phyloP scores from a whole-genome alignment of 116 monocot species.

The Papilionanthe hybrid region DNA sequence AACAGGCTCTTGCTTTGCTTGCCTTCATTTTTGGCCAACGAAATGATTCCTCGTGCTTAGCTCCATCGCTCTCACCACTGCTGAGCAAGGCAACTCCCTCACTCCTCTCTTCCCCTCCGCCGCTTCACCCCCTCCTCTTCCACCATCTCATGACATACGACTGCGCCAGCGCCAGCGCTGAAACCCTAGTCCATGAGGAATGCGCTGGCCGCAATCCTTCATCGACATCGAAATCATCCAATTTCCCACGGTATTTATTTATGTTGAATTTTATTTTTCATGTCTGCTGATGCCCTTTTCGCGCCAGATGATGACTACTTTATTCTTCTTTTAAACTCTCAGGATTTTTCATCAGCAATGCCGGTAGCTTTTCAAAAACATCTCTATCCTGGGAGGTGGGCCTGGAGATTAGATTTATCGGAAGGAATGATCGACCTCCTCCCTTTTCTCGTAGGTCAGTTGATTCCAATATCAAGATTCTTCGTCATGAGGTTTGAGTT shows the following conservation, averaged over 20 bases:
- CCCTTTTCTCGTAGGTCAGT: constrained; percentile 7
- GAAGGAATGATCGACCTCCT: not conserved
- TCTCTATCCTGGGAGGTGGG: not conserved
- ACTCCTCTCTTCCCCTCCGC: not conserved
- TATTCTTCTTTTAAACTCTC: not conserved
- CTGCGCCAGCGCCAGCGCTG: not conserved
- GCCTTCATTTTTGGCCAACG: too few relatives aligned
- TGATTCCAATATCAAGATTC: not conserved
- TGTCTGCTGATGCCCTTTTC: not conserved
- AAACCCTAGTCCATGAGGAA: constrained; percentile 13
- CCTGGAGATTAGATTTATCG: not conserved
- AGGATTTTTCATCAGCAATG: constrained; percentile 10
- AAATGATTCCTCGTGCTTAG: too few relatives aligned
- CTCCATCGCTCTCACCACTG: too few relatives aligned
- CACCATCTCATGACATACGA: constrained; percentile 8
- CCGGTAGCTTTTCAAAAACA: constrained; percentile 1
- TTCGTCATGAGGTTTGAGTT: not conserved
- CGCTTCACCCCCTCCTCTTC: not conserved
- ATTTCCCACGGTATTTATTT: constrained; percentile 8
- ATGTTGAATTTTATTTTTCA: constrained; percentile 1
- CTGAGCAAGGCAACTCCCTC: not conserved
- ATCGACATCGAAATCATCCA: constrained; percentile 3
- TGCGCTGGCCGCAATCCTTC: constrained; percentile 12
- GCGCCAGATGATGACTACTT: not conserved
- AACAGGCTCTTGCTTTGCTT: too few relatives aligned